phyloP scores from a whole-genome alignment of 1,139 yeast genomes.

The Pichia sp. region DNA sequence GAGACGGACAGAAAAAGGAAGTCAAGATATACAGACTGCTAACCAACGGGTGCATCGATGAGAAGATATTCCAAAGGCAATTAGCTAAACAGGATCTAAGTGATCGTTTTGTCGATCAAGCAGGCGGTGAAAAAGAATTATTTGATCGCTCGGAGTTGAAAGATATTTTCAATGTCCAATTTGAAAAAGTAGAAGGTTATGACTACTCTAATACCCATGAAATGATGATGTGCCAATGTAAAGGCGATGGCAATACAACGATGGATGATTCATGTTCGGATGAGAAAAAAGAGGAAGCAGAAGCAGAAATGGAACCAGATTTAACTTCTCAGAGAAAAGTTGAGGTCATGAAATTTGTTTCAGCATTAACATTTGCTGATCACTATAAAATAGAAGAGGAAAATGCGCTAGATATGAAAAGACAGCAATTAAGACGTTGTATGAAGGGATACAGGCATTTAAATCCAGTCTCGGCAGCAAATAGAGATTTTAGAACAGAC shows the following conservation, averaged over 20 bases:
- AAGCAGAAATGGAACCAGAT: slow-evolving; percentile 9
- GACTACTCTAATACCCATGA: slow-evolving; percentile 72
- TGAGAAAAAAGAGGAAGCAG: neutral
- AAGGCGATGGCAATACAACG: slow-evolving; percentile 41
- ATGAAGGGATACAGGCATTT: slow-evolving; percentile 59
- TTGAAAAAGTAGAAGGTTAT: slow-evolving; percentile 11
- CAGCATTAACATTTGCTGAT: slow-evolving; percentile 40
- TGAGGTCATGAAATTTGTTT: slow-evolving; percentile 22
- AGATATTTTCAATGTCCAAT: slow-evolving; percentile 61
- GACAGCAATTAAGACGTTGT: slow-evolving; percentile 40
- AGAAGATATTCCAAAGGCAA: slow-evolving; percentile 92
- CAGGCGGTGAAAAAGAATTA: slow-evolving; percentile 41
- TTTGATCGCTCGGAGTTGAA: slow-evolving; percentile 63
- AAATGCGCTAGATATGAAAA: slow-evolving; percentile 14
- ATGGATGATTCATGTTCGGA: neutral
- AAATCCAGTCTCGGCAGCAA: slow-evolving; percentile 36
- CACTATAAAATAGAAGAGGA: slow-evolving; percentile 24
- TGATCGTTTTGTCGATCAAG: slow-evolving; percentile 65
- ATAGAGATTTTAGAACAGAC: slow-evolving; percentile 14
- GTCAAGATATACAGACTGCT: slow-evolving; percentile 80
- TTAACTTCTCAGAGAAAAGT: slow-evolving; percentile 23
- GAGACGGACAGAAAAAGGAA: slow-evolving; percentile 84
- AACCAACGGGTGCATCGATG: slow-evolving; percentile 89
- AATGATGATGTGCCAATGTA: slow-evolving; percentile 67
- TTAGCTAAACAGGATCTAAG: slow-evolving; percentile 78